These are phyloP conservation scores for Porodaedalea pini DNA, from an alignment of 1,284 basidiomycete species.

Conservation along the genomic window DNA sequence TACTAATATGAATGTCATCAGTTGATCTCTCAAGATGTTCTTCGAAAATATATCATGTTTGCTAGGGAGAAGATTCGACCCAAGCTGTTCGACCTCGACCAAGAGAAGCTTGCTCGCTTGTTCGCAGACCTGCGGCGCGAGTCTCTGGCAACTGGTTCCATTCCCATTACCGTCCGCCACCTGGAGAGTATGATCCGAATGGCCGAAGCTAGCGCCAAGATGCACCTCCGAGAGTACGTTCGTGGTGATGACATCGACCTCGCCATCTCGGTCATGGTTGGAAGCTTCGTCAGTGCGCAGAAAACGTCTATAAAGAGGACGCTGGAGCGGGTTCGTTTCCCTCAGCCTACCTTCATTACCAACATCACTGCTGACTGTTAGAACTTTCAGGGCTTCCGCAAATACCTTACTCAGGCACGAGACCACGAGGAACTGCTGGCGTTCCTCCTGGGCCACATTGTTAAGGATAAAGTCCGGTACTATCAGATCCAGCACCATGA, in stretches of 20 bases:
- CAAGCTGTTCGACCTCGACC: constrained; percentile 91
- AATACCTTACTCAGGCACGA: constrained; percentile 91
- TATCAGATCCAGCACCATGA: constrained; percentile 73
- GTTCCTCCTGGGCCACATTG: constrained; percentile 90
- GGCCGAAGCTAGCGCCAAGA: constrained; percentile 98
- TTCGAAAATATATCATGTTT: constrained; percentile 99
- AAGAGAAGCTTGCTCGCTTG: constrained; percentile 91
- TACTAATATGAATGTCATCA: constrained; percentile 31
- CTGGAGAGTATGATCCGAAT: constrained; percentile 99
- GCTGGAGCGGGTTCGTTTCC: constrained; percentile 72
- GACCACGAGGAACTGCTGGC: constrained; percentile 95
- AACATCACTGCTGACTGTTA: not conserved
- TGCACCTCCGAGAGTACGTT: constrained; percentile 96
- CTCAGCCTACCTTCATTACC: constrained; percentile 13
- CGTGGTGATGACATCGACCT: constrained; percentile 95
- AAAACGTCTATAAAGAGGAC: constrained; percentile 99
- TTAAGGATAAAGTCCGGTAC: constrained; percentile 92
- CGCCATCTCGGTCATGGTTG: constrained; percentile 93
- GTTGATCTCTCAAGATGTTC: constrained; percentile 95
- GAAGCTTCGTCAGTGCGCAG: constrained; percentile 93
- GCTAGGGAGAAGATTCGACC: constrained; percentile 90
- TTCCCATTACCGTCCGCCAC: constrained; percentile 97
- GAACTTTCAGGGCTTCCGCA: constrained; percentile 78
- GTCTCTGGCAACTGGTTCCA: constrained; percentile 94
- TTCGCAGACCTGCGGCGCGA: constrained; percentile 97